Base-by-base conservation (phyloP, 2,329 filamentous ascomycete genomes). In the Scytalidium sp. region DNA sequence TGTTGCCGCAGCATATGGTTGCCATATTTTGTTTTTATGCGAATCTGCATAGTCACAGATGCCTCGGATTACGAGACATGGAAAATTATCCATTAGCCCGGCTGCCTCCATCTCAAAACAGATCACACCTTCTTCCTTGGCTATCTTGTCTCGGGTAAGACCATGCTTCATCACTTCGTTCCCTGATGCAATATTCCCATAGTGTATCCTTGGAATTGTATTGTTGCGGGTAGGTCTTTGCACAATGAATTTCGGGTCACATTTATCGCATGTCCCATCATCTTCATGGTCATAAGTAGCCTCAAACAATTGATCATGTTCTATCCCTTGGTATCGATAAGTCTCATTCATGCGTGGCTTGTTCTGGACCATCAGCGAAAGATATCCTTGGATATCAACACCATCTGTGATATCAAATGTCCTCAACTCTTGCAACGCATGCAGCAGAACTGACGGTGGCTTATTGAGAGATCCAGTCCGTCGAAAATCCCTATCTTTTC, bases 61-160 rank as follows among this genome's bases (percentile, higher is more conserved):
- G 2, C 56, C 57, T 44, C 55, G 52, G 36, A 59, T 57, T 13
- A 59, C 49, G 21, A 59, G 17, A 23, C 51, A 59, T 3, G 53
- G 54, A 27, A 55, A 53, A 25, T 50, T 32, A 13, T n/a, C n/a
- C n/a, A n/a, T n/a, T n/a, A n/a, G n/a, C n/a, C n/a, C n/a, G n/a
- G n/a, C n/a, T 2, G 59, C 65, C 49, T 65, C 64, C 61, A 68
- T 70, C 41, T 70, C 64, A 1, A 69, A 47, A 0, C 63, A 67
- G 4, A 68, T 13, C 1, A 29, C 25, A 13, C 25, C 25, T 27
- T 27, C 25, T 27, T 27, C 25, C 13, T 13, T 7, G 7, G 25
- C 25, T 27, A 27, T 27, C 29, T 29, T 23, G 45, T 49, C 41
- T 42, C 47, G 47, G 19, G 45, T 46, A 7, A 15, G 17, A 19